Percentiles rank a stretch among this genome's conserved stretches.
phyloP scores from a whole-genome alignment of 768 basidiomycete species.

The Xerocomus brunneocitrinus region DNA sequence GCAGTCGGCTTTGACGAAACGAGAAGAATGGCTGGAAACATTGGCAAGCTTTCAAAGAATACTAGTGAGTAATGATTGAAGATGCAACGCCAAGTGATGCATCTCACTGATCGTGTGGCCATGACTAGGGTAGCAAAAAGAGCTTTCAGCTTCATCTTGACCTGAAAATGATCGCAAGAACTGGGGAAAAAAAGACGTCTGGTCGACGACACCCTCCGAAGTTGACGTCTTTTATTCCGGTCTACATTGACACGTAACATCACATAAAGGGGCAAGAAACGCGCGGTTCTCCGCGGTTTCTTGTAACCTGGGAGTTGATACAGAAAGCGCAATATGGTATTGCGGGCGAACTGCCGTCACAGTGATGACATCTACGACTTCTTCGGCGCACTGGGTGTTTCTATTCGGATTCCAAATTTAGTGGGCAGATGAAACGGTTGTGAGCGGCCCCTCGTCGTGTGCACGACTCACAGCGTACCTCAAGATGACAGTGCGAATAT shows the following conservation, averaged over 20 bases:
- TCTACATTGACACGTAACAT: neutral
- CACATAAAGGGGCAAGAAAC: neutral
- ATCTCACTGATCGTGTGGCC: neutral
- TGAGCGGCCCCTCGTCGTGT: neutral
- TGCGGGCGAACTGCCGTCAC: neutral
- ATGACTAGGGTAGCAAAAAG: neutral
- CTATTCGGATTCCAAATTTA: neutral
- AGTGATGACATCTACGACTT: neutral
- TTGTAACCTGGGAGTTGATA: no score
- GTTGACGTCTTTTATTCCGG: neutral
- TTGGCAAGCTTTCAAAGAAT: neutral
- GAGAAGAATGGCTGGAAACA: neutral
- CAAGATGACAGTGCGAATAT: no score
- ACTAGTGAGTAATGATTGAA: neutral
- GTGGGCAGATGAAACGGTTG: no score
- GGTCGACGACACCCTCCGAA: no score
- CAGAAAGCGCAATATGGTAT: neutral
- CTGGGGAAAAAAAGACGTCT: neutral
- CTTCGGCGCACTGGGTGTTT: neutral
- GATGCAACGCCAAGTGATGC: neutral
- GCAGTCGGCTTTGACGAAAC: neutral
- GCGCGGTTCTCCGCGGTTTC: neutral
- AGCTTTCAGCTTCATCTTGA: neutral
- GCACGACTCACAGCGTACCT: no score
- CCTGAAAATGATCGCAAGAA: neutral